phyloP scores from a whole-genome alignment of 2,329 filamentous ascomycete species.

The Arthrobotrys sinensis region DNA sequence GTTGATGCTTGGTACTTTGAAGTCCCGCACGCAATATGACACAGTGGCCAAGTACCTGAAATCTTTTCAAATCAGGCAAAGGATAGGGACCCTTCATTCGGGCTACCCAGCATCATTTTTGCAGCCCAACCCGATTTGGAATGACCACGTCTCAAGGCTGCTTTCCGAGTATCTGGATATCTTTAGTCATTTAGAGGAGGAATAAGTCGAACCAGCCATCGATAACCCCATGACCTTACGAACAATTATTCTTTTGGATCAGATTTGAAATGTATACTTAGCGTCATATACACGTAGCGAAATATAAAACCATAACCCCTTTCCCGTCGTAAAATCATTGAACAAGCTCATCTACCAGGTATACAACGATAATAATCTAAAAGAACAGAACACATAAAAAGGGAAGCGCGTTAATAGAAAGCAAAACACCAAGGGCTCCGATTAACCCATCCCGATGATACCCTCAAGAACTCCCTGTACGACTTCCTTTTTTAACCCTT shows the following conservation, averaged over 20 bases:
- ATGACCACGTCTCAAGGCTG: neutral
- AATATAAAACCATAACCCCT: slow-evolving; percentile 4
- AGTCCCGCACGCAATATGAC: neutral
- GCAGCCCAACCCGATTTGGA: neutral
- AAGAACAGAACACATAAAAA: neutral
- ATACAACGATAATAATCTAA: slow-evolving; percentile 21
- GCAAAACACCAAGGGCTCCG: neutral
- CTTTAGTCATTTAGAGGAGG: neutral
- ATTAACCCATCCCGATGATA: slow-evolving; percentile 57
- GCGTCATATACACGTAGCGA: slow-evolving; percentile 19
- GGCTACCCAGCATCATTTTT: neutral
- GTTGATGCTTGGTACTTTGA: slow-evolving; percentile 8
- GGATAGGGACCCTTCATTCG: neutral
- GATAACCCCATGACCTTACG: neutral
- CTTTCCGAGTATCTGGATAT: slow-evolving; percentile 13
- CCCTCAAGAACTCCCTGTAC: slow-evolving; percentile 57
- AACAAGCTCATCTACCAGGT: slow-evolving; percentile 9
- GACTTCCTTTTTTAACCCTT: slow-evolving; percentile 57
- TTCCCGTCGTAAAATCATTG: slow-evolving; percentile 22
- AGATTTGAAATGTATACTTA: slow-evolving; percentile 13
- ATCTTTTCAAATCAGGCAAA: neutral
- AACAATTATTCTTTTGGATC: neutral
- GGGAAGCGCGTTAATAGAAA: neutral
- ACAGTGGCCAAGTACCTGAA: neutral
- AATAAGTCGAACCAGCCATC: neutral